Percentiles rank a stretch among this genome's conserved stretches.
Conservation (phyloP, 352 stramenopile genomes). For the Aphanomyces invadans region DNA sequence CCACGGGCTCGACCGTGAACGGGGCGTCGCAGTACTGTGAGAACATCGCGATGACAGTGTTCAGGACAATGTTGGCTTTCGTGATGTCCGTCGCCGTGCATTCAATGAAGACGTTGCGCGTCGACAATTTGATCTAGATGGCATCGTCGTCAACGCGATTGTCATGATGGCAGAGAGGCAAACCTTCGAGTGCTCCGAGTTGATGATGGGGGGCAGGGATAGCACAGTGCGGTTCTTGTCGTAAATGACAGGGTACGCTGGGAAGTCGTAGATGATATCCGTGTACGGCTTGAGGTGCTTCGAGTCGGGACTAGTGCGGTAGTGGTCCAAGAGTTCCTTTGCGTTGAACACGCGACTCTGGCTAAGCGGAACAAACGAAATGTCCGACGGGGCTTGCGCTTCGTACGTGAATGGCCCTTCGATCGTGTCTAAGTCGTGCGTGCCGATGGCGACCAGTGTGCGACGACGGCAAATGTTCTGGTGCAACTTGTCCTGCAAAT, state of each 20-base stretch:
- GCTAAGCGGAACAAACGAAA: constrained; percentile 96
- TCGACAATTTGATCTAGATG: constrained; percentile 89
- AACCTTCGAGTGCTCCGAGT: constrained; percentile 92
- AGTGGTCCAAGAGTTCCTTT: constrained; percentile 93
- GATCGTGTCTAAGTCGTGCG: constrained; percentile 97
- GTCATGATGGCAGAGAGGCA: neutral
- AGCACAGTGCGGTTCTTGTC: constrained; percentile 94
- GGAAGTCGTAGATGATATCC: constrained; percentile 98
- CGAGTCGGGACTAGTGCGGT: constrained; percentile 88
- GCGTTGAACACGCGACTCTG: constrained; percentile 87
- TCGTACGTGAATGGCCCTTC: constrained; percentile 91
- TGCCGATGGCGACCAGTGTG: constrained; percentile 99
- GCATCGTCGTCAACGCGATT: neutral
- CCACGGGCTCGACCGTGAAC: constrained; percentile 96
- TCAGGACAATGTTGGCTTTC: constrained; percentile 99
- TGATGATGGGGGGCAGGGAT: constrained; percentile 99
- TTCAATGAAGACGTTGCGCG: constrained; percentile 99
- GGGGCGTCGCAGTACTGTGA: constrained; percentile 95
- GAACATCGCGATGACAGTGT: constrained; percentile 99
- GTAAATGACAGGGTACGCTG: constrained; percentile 96
- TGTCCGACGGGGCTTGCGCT: constrained; percentile 85
- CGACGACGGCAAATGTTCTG: constrained; percentile 99
- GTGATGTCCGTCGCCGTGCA: constrained; percentile 99
- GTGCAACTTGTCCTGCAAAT: constrained; percentile 99
- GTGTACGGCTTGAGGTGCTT: constrained; percentile 99